Base-by-base conservation (phyloP, 371 early-diverging fungal species). In the Mortierella sp. region DNA sequence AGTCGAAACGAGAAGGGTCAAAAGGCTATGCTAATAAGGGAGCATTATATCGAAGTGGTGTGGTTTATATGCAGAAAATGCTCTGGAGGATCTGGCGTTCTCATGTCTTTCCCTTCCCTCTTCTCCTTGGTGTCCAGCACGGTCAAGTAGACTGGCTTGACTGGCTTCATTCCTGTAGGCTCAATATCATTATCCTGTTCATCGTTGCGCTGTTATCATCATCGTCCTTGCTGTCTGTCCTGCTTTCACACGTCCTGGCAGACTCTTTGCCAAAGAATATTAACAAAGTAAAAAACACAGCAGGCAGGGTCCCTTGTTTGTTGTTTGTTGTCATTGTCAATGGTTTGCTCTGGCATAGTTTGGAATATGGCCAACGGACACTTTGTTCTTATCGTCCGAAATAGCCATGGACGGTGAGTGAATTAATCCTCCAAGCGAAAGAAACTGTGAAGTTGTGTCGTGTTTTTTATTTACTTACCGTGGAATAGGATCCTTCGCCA, bases 401-500 rank as follows among this genome's bases (percentile, higher is more conserved):
- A 24, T 3, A 32, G 2, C 24, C 56, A 56, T 27, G 16, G 10
- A 38, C 18, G 7, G 18, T 4, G 16, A 63, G 18, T 18, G 35
- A 29, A 75, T 14, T 16, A 29, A 12, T 6, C 35, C 35, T 35
- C 35, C 5, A 43, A 54, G 24, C 11, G 21, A 16, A 51, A 56
- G 49, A 35, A 24, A 72, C 41, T 11, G 65, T 24, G 44, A 44
- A 14, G 71, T 60, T 10, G 58, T 32, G 60, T 32, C 32, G 29
- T 32, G 11, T 46, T 46, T 46, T 46, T 60, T 60, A 11, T 60
- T 32, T 76, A 29, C 91, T 83, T 90, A 97, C 99, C 0, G 98
- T 97, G 5, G 99, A 98, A 89, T 98, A 99, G 27, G 97, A 96
- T 51, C 99, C 99, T 88, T 98, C 98, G 72, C 99, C 99, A 32